phyloP scores from a whole-genome alignment of 164 flowering plant species.

The Warburgia ugandensis region DNA sequence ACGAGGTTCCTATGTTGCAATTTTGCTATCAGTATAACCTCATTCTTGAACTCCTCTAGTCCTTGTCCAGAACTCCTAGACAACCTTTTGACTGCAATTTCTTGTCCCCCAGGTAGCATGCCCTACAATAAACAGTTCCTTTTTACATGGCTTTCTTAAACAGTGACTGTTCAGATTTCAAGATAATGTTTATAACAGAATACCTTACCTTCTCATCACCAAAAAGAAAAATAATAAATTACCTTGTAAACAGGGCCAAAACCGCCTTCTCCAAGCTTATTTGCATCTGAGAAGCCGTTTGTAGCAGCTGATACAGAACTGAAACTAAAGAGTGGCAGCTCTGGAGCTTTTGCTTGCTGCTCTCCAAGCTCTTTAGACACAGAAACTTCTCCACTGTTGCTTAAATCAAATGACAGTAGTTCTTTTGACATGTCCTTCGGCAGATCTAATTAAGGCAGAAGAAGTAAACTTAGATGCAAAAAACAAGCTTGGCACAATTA shows the following conservation, averaged over 20 bases:
- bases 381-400: slow-evolving; percentile 19
- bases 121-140: slow-evolving; percentile 31
- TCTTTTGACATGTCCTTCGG: slow-evolving; percentile 13
- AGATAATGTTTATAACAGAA: too few species aligned
- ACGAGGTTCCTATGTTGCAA: slow-evolving; percentile 75
- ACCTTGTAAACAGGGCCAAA: slow-evolving; percentile 88
- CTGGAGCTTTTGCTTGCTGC: slow-evolving; percentile 26
- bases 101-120: slow-evolving; percentile 35
- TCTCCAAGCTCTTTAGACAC: slow-evolving; percentile 33
- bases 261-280: slow-evolving; percentile 76
- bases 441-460: slow-evolving; percentile 3
- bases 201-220: too few species aligned
- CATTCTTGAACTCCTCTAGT: slow-evolving; percentile 61
- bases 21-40: slow-evolving; percentile 53
- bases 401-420: slow-evolving; percentile 5
- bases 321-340: slow-evolving; percentile 41
- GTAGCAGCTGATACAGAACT: slow-evolving; percentile 40
- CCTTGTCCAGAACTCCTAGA: slow-evolving; percentile 70
- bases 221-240: too few species aligned
- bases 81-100: slow-evolving; percentile 73
- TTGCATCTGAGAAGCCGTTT: slow-evolving; percentile 36
- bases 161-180: too few species aligned
- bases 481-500: background rate
- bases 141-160: too few species aligned
- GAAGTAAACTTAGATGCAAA: background rate